Percentiles rank a stretch among this genome's conserved stretches.
phyloP scores from a whole-genome alignment of 805 yeast species.

The Scheffersomyces coipomensis region DNA sequence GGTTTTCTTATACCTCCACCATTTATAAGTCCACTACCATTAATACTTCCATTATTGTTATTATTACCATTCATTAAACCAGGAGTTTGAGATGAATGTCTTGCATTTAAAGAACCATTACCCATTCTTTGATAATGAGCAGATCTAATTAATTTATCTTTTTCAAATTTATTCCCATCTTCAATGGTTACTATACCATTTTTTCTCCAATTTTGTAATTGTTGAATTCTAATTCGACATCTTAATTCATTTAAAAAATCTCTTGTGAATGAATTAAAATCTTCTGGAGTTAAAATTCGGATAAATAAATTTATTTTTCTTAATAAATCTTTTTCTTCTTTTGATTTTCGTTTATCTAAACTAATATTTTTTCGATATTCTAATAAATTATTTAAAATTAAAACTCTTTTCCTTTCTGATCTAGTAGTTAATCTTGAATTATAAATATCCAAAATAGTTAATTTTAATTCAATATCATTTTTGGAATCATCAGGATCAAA shows the following conservation, averaged over 20 bases:
- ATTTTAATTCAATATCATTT: conserved; percentile 84
- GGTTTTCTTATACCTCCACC: conserved; percentile 14
- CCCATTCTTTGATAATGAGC: conserved; percentile 60
- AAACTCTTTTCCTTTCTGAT: conserved; percentile 85
- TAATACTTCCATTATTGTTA: conserved; percentile 12
- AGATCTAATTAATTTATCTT: conserved; percentile 73
- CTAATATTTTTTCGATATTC: conserved; percentile 84
- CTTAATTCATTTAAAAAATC: conserved; percentile 77
- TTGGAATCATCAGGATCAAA: conserved; percentile 92
- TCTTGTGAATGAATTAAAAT: conserved; percentile 70
- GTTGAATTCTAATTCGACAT: conserved; percentile 78
- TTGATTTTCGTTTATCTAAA: conserved; percentile 78
- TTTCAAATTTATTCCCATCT: conserved; percentile 81
- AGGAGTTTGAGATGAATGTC: conserved; percentile 15
- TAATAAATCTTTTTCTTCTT: conserved; percentile 84
- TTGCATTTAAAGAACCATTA: conserved; percentile 28
- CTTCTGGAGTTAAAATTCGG: conserved; percentile 74
- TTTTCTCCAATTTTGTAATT: conserved; percentile 89
- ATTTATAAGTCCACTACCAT: conserved; percentile 14
- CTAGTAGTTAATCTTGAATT: conserved; percentile 86
- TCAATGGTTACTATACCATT: conserved; percentile 86
- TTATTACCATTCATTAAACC: conserved; percentile 9
- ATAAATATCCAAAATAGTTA: conserved; percentile 84
- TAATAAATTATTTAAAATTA: conserved; percentile 72
- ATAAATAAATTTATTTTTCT: conserved; percentile 79